Percentiles rank a stretch among this genome's conserved stretches.
phyloP scores from a whole-genome alignment of 495 filamentous ascomycete genomes.

The Neurospora sp. region DNA sequence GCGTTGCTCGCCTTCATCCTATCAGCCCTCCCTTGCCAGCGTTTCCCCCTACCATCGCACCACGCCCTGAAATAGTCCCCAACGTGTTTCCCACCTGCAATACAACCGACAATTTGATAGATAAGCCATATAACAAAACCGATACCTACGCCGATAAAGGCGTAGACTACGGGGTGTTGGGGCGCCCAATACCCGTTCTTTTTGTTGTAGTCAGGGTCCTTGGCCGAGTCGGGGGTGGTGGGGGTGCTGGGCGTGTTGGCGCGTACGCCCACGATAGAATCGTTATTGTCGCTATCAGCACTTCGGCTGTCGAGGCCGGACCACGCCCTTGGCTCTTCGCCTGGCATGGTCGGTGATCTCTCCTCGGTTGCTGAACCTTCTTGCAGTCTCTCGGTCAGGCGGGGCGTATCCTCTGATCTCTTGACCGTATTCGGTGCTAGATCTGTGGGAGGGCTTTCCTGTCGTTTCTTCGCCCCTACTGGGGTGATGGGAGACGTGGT shows the following conservation, averaged over 20 bases:
- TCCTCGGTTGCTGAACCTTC: not conserved
- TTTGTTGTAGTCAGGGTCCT: not conserved
- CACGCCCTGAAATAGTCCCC: too few species aligned
- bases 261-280: not conserved
- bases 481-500: not conserved
- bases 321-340: not conserved
- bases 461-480: not conserved
- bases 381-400: not conserved
- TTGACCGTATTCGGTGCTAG: not conserved
- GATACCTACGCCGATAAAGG: too few species aligned
- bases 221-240: not conserved
- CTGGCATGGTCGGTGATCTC: not conserved
- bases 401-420: not conserved
- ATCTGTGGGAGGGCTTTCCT: not conserved
- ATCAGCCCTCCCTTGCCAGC: too few species aligned
- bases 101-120: too few species aligned
- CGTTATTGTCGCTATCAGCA: not conserved
- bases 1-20: too few species aligned
- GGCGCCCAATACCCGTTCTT: too few species aligned
- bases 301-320: not conserved
- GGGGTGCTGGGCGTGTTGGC: not conserved
- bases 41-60: too few species aligned
- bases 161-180: too few species aligned
- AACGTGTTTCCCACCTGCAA: too few species aligned
- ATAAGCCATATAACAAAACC: too few species aligned